phyloP scores from a whole-genome alignment of 768 basidiomycete species.

The Tylopilus intermedius region DNA sequence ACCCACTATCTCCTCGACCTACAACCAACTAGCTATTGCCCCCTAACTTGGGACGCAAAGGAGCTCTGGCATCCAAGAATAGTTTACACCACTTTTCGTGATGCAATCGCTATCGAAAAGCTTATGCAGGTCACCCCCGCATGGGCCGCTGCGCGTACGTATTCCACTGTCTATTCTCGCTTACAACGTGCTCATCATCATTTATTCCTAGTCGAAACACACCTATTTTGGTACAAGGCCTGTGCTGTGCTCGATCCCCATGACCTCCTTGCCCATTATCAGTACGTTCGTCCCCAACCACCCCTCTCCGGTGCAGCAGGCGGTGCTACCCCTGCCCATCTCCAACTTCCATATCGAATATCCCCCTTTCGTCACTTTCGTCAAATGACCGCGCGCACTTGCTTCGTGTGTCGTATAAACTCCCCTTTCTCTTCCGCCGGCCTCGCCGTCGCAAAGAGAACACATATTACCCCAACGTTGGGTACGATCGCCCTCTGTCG shows the following conservation, averaged over 20 bases:
- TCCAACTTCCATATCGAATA: constrained; percentile 34
- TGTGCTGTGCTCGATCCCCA: constrained; percentile 57
- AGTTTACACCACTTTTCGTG: constrained; percentile 58
- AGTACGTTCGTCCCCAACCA: constrained; percentile 40
- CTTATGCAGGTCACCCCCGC: constrained; percentile 59
- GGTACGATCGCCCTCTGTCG: constrained; percentile 51
- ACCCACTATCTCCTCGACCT: constrained; percentile 54
- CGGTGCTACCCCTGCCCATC: constrained; percentile 32
- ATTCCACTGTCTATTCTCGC: not conserved
- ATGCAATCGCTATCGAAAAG: constrained; percentile 54
- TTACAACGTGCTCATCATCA: constrained; percentile 11
- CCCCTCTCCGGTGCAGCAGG: constrained; percentile 22
- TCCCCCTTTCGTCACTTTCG: constrained; percentile 60
- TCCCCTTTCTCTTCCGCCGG: constrained; percentile 47
- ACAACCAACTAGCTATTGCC: constrained; percentile 41
- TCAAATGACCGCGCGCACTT: constrained; percentile 49
- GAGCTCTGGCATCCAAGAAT: constrained; percentile 59
- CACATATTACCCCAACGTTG: constrained; percentile 37
- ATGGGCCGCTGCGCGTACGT: constrained; percentile 60
- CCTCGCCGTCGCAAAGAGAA: constrained; percentile 47
- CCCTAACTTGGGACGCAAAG: constrained; percentile 43
- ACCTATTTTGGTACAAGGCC: constrained; percentile 68
- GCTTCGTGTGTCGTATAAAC: constrained; percentile 69
- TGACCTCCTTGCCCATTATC: constrained; percentile 48
- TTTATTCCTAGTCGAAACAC: constrained; percentile 52